These are phyloP conservation scores for Coprinopsis sp. DNA, from an alignment of 768 basidiomycete species.

Conservation along the genomic window DNA sequence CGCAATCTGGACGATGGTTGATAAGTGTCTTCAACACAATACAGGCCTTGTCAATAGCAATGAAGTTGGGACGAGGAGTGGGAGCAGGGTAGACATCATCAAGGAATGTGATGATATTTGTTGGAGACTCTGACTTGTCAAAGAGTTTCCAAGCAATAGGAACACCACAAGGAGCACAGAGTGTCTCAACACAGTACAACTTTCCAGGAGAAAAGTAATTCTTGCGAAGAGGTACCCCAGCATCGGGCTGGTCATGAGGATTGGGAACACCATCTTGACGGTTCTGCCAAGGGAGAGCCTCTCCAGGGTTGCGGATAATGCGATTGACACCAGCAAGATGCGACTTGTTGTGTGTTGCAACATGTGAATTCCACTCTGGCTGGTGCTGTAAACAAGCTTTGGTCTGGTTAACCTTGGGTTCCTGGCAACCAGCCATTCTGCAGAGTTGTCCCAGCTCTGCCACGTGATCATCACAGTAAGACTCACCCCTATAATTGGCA, in stretches of 20 bases:
- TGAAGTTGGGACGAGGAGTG: constrained; percentile 8
- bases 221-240: not conserved
- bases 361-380: too few relatives aligned
- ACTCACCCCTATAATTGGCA: too few relatives aligned
- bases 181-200: constrained; percentile 1
- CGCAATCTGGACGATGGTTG: constrained; percentile 9
- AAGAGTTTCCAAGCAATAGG: constrained; percentile 3
- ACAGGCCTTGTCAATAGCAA: constrained; percentile 13
- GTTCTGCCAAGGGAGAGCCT: too few relatives aligned
- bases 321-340: too few relatives aligned
- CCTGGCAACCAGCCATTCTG: too few relatives aligned
- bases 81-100: constrained; percentile 9
- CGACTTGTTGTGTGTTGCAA: too few relatives aligned
- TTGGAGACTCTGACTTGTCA: constrained; percentile 13
- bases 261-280: too few relatives aligned
- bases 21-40: constrained; percentile 6
- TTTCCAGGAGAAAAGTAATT: constrained; percentile 1
- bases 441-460: too few relatives aligned
- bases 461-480: too few relatives aligned
- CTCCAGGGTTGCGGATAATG: too few relatives aligned
- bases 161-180: constrained; percentile 2
- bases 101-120: constrained; percentile 15
- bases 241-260: not conserved
- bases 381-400: too few relatives aligned
- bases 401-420: too few relatives aligned